A percentile compares a stretch with the other conserved stretches of the same genome.
Conservation (phyloP, 148 eudicot genomes). For the Polygonum aviculare region DNA sequence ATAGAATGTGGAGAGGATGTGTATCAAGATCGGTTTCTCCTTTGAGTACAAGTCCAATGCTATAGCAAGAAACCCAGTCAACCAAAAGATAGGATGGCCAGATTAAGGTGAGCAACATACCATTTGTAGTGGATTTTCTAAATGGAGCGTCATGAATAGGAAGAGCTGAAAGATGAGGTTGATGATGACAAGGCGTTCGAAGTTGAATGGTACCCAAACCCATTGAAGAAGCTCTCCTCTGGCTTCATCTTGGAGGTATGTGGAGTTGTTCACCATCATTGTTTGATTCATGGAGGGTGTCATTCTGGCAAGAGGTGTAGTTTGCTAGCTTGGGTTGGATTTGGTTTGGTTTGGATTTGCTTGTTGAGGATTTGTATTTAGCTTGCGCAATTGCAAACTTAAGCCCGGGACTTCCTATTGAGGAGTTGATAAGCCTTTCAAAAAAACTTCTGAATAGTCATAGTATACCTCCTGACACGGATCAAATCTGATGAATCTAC, state of each 20-base stretch:
- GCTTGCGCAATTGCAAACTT: too few species aligned
- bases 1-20: background rate
- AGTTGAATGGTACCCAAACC: background rate
- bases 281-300: background rate
- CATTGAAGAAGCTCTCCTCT: background rate
- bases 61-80: background rate
- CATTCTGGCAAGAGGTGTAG: background rate
- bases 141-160: background rate
- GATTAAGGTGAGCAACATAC: background rate
- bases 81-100: background rate
- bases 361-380: too few species aligned
- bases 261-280: background rate
- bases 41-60: constrained; percentile 2
- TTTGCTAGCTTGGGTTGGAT: background rate
- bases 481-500: too few species aligned
- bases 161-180: background rate
- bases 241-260: background rate
- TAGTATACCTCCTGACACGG: too few species aligned
- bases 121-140: background rate
- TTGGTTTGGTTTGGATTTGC: background rate
- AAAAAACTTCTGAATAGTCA: too few species aligned
- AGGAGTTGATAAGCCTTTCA: too few species aligned
- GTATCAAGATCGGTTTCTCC: background rate
- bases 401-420: too few species aligned
- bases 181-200: background rate